phyloP scores from a whole-genome alignment of 176 grass and related monocot genomes.

The Aegilops longissima region DNA sequence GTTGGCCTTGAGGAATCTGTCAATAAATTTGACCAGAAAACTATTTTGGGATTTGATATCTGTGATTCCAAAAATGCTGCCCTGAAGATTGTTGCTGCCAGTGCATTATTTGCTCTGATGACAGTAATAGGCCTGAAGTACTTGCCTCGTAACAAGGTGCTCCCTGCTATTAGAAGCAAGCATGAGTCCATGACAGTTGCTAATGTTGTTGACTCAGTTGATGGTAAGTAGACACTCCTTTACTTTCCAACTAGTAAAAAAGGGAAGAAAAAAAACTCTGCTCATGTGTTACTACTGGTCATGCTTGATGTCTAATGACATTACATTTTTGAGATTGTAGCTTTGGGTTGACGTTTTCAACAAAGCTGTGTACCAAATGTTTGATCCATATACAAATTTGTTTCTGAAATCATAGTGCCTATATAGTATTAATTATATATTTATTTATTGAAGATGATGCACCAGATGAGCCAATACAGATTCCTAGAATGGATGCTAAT shows the following conservation, averaged over 20 bases:
- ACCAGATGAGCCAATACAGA: slow-evolving; percentile 33
- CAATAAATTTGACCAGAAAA: slow-evolving; percentile 37
- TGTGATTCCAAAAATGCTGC: slow-evolving; percentile 48
- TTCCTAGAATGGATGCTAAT: slow-evolving; percentile 79
- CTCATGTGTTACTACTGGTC: slow-evolving; percentile 1
- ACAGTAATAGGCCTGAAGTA: slow-evolving; percentile 58
- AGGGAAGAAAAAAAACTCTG: neutral
- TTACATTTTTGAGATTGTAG: neutral
- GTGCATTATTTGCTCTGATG: slow-evolving; percentile 62
- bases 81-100: slow-evolving; percentile 69
- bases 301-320: neutral
- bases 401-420: too few relatives aligned
- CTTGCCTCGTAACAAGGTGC: slow-evolving; percentile 59
- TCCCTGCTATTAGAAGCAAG: slow-evolving; percentile 45
- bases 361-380: neutral
- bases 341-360: neutral
- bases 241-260: neutral
- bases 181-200: slow-evolving; percentile 37
- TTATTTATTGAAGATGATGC: slow-evolving; percentile 32
- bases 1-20: slow-evolving; percentile 35
- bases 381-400: neutral
- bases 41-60: slow-evolving; percentile 4
- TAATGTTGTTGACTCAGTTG: slow-evolving; percentile 42
- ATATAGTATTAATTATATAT: neutral
- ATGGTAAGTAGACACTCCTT: slow-evolving; percentile 35